Evolutionary conservation across 352 stramenopile genomes (phyloP).

Genomic region (Pythium monospermum): DNA sequence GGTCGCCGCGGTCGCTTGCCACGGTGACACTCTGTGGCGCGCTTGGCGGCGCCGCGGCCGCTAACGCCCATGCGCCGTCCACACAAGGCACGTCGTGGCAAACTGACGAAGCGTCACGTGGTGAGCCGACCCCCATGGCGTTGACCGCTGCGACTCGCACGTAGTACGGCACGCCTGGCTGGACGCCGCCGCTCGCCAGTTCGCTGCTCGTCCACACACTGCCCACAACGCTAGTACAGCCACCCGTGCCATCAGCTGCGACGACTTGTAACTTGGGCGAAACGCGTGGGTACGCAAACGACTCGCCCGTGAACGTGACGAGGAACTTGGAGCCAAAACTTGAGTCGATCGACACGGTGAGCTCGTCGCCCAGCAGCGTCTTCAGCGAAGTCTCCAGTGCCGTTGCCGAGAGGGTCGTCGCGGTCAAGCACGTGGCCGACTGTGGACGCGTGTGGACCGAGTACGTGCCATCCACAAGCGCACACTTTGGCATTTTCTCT

Average conservation of each 20-base stretch:
- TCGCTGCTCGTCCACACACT: conserved; percentile 64
- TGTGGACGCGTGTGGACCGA: conserved; percentile 48
- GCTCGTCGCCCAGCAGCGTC: conserved; percentile 46
- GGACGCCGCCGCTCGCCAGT: conserved; percentile 76
- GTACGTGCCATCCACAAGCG: conserved; percentile 35
- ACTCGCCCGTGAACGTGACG: conserved; percentile 87
- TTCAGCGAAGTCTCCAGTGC: conserved; percentile 30
- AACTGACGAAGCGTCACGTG: conserved; percentile 32
- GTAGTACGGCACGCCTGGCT: conserved; percentile 83
- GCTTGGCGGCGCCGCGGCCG: conserved; percentile 63
- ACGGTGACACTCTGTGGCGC: conserved; percentile 75
- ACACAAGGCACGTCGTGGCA: conserved; percentile 52
- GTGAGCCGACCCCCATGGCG: conserved; percentile 64
- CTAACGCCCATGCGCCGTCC: conserved; percentile 27
- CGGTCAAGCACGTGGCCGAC: conserved; percentile 34
- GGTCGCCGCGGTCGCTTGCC: conserved; percentile 71
- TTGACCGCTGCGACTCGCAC: conserved; percentile 89
- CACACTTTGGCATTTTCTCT: conserved; percentile 24
- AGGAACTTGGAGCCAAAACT: conserved; percentile 57
- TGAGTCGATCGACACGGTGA: conserved; percentile 58
- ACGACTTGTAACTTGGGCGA: conserved; percentile 36
- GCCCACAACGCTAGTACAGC: conserved; percentile 42
- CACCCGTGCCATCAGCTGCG: conserved; percentile 47
- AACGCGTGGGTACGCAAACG: conserved; percentile 31
- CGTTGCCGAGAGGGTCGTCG: conserved; percentile 23